A percentile compares a stretch with the other conserved stretches of the same genome.
Evolutionary conservation across 2,329 filamentous ascomycete species (phyloP).

Genomic region (Alternaria sp.): DNA sequence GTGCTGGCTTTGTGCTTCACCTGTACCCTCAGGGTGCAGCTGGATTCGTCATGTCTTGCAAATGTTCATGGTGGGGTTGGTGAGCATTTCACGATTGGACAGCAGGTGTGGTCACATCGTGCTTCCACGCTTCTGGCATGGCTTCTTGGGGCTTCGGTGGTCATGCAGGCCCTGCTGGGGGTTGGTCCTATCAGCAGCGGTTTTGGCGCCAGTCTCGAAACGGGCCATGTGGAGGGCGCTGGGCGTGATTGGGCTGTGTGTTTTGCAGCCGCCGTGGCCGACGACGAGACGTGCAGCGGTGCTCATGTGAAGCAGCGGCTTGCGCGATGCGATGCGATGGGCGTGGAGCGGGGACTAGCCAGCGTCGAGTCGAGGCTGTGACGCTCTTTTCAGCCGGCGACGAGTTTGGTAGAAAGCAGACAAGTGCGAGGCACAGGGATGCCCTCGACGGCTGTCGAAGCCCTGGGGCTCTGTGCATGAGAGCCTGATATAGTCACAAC

Average conservation of each 20-base stretch:
- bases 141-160: not conserved
- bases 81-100: constrained; percentile 32
- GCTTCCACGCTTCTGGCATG: constrained; percentile 1
- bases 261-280: constrained; percentile 39
- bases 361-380: constrained; percentile 7
- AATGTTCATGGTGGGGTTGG: constrained; percentile 20
- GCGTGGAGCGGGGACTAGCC: constrained; percentile 20
- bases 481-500: constrained; percentile 19
- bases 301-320: constrained; percentile 22
- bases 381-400: constrained; percentile 3
- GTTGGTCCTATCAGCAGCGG: constrained; percentile 28
- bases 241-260: constrained; percentile 36
- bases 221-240: constrained; percentile 16
- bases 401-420: not conserved
- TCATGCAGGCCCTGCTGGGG: constrained; percentile 4
- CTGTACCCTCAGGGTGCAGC: not conserved
- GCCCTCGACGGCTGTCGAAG: constrained; percentile 2
- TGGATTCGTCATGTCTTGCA: constrained; percentile 36
- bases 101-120: constrained; percentile 17
- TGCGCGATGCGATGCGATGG: constrained; percentile 33
- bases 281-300: constrained; percentile 21
- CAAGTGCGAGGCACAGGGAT: constrained; percentile 4
- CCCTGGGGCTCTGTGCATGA: constrained; percentile 8
- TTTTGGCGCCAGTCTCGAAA: constrained; percentile 28
- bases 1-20: not conserved